A percentile compares a stretch with the other conserved stretches of the same genome.
These are phyloP conservation scores for Penicillium sp. DNA, from an alignment of 2,329 filamentous ascomycete genomes.

Conservation along the genomic window DNA sequence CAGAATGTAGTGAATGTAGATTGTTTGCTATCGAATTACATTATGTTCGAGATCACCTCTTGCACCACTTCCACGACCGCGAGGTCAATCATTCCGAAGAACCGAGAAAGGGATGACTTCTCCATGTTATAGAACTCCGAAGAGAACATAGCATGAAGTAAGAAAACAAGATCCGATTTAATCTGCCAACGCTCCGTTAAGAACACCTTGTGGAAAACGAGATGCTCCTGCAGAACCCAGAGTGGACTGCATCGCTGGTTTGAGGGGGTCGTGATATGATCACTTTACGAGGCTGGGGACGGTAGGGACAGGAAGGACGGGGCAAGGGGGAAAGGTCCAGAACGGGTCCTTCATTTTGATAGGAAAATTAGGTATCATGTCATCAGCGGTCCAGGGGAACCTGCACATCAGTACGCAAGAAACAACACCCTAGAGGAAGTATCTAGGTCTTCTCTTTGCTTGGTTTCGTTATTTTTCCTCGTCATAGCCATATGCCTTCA, in stretches of 20 bases:
- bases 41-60: conserved; percentile 10
- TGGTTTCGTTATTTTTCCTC: conserved; percentile 10
- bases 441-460: conserved; percentile 5
- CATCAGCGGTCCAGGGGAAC: conserved; percentile 14
- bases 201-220: conserved; percentile 56
- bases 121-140: conserved; percentile 4
- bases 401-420: conserved; percentile 18
- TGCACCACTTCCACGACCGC: conserved; percentile 13
- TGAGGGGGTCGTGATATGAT: conserved; percentile 10
- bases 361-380: conserved; percentile 20
- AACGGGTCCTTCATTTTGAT: conserved; percentile 11
- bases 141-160: conserved; percentile 20
- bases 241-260: conserved; percentile 64
- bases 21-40: conserved; percentile 8
- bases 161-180: conserved; percentile 23
- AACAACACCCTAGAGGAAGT: conserved; percentile 13
- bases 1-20: background rate
- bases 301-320: background rate
- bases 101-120: conserved; percentile 7
- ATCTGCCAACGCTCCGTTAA: conserved; percentile 80
- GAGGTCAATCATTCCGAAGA: conserved; percentile 10
- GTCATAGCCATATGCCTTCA: conserved; percentile 17
- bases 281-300: conserved; percentile 7
- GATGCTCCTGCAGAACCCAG: conserved; percentile 63
- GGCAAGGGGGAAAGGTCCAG: background rate